These are phyloP conservation scores for Mimosa pudica DNA, from an alignment of 306 rosid species.

Conservation along the genomic window DNA sequence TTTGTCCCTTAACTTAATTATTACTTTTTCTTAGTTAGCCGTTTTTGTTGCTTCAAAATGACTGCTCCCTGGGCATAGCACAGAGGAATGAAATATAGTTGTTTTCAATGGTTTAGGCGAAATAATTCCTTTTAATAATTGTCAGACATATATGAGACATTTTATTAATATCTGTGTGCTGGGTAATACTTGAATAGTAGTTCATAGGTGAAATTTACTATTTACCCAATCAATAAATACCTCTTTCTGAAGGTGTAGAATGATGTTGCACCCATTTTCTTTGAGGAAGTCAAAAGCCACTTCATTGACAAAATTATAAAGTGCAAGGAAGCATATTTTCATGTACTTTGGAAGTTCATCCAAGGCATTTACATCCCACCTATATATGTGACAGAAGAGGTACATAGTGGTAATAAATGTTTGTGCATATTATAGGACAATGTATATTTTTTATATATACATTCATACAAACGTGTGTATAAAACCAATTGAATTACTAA, in stretches of 20 bases:
- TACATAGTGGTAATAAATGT: background rate
- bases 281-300: conserved; percentile 6
- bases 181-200: too few relatives aligned
- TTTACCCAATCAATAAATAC: background rate
- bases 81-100: too few relatives aligned
- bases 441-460: background rate
- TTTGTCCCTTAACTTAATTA: too few relatives aligned
- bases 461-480: too few relatives aligned
- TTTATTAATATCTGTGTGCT: too few relatives aligned
- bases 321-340: conserved; percentile 1
- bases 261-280: background rate
- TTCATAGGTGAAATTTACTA: too few relatives aligned
- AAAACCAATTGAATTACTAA: background rate
- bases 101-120: too few relatives aligned
- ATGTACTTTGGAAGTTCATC: background rate
- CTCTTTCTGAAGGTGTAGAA: conserved; percentile 7
- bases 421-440: background rate
- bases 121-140: too few relatives aligned
- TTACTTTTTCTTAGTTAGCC: too few relatives aligned
- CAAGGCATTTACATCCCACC: background rate
- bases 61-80: too few relatives aligned
- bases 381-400: background rate
- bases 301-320: background rate
- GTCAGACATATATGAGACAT: too few relatives aligned
- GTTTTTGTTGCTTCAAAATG: too few relatives aligned